Conservation (phyloP, 108 stramenopile species). For the Parmales sp. region DNA sequence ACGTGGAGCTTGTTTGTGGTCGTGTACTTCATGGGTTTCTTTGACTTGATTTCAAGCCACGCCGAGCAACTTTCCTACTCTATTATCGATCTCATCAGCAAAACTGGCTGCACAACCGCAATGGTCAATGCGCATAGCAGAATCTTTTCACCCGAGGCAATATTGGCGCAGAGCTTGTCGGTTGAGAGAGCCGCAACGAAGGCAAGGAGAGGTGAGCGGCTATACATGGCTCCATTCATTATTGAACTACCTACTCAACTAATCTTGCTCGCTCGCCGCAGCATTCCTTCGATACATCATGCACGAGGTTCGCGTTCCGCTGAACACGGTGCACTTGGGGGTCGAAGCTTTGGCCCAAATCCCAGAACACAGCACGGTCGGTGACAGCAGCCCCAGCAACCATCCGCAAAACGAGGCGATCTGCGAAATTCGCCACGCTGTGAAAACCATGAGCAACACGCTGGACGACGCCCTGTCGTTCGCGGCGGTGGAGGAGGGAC, state of each 20-base stretch:
- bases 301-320: slow-evolving; percentile 1
- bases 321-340: background rate
- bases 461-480: background rate
- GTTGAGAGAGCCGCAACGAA: background rate
- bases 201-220: background rate
- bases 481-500: background rate
- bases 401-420: too few relatives aligned
- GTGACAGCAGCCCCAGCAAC: too few relatives aligned
- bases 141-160: background rate
- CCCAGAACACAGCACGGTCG: too few relatives aligned
- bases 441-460: background rate
- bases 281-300: background rate
- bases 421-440: background rate
- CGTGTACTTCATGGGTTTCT: background rate
- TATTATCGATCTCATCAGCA: background rate
- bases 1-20: background rate
- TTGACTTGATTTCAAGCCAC: background rate
- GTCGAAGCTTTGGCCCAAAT: background rate
- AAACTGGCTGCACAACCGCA: background rate
- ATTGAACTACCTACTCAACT: too few relatives aligned
- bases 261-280: too few relatives aligned
- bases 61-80: background rate
- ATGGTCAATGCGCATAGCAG: background rate
- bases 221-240: too few relatives aligned
- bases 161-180: background rate